Conservation (phyloP, 2,329 filamentous ascomycete species). For the Colletotrichum aenigma region DNA sequence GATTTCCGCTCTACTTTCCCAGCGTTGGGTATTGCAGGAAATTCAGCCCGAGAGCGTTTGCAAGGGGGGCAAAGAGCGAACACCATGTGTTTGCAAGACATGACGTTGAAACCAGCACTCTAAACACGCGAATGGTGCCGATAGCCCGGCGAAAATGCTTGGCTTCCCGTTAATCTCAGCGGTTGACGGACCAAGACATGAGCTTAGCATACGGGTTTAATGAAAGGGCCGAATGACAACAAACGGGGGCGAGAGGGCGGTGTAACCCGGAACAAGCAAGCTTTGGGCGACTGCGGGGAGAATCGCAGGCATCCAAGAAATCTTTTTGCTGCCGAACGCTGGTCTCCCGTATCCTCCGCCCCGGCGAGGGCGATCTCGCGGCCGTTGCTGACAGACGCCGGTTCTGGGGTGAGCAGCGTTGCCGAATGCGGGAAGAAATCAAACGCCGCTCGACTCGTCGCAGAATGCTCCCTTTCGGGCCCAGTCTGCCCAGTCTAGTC, state of each 20-base stretch:
- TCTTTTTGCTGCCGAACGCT: neutral
- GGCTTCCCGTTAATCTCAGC: neutral
- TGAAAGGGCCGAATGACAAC: neutral
- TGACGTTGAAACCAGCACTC: constrained; percentile 6
- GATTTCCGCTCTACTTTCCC: neutral
- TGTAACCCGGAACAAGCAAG: neutral
- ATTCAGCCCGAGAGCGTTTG: neutral
- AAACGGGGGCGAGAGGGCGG: neutral
- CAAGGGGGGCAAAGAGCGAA: neutral
- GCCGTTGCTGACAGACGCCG: neutral
- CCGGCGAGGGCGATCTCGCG: neutral
- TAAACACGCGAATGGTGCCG: neutral
- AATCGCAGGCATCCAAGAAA: neutral
- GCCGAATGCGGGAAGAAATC: neutral
- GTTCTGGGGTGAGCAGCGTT: neutral
- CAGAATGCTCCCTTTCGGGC: neutral
- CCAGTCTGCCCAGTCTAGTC: neutral
- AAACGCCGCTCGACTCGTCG: neutral
- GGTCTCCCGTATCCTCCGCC: neutral
- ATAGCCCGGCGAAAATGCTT: neutral
- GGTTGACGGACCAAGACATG: neutral
- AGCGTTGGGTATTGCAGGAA: neutral
- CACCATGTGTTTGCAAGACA: neutral
- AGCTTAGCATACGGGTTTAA: neutral
- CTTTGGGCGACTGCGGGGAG: neutral